These are phyloP conservation scores for Lolium rigidum DNA, from an alignment of 176 grass and related monocot species.

Conservation along the genomic window DNA sequence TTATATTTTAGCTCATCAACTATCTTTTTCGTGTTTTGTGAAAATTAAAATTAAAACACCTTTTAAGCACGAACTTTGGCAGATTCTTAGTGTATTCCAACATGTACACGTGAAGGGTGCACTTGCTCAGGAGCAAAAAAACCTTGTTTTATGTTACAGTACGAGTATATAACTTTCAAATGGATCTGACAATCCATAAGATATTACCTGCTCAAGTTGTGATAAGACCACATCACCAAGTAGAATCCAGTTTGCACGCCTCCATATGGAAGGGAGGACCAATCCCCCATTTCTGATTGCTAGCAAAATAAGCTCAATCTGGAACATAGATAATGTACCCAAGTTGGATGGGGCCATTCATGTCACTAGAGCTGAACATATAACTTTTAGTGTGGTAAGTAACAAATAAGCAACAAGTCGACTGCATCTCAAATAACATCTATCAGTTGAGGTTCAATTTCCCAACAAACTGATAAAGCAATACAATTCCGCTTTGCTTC, in stretches of 20 bases:
- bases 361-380: constrained; percentile 15
- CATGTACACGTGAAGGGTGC: neutral
- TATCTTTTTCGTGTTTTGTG: neutral
- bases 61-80: neutral
- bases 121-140: neutral
- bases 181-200: neutral
- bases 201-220: constrained; percentile 26
- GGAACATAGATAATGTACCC: neutral
- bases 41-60: neutral
- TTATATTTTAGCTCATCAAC: neutral
- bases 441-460: neutral
- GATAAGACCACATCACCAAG: constrained; percentile 28
- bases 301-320: constrained; percentile 32
- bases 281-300: constrained; percentile 32
- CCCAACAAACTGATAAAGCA: neutral
- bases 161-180: neutral
- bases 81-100: neutral
- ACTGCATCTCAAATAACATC: neutral
- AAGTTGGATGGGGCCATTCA: constrained; percentile 20
- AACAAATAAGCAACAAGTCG: neutral
- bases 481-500: neutral
- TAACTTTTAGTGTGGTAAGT: neutral
- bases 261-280: constrained; percentile 2
- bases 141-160: neutral
- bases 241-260: neutral